phyloP scores from a whole-genome alignment of 495 filamentous ascomycete species.

The Hypoxylon trugodes region DNA sequence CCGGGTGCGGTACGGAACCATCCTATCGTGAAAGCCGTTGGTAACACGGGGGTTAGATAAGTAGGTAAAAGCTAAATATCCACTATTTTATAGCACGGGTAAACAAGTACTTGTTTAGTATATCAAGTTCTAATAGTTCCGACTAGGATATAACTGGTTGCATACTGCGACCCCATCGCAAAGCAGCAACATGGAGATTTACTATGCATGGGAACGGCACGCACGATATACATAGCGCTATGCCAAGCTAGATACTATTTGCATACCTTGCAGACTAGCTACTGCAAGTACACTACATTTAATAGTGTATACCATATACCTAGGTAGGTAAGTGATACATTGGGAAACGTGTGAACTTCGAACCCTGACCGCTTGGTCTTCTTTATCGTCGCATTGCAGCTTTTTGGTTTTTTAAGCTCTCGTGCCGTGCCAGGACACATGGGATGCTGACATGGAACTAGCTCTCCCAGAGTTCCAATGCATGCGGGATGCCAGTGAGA shows the following conservation, averaged over 20 bases:
- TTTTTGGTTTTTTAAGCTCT: slow-evolving; percentile 27
- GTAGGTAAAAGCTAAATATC: not conserved
- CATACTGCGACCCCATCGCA: slow-evolving; percentile 11
- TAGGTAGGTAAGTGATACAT: not conserved
- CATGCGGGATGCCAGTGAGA: slow-evolving; percentile 21
- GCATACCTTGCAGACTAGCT: not conserved
- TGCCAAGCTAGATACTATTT: slow-evolving; percentile 11
- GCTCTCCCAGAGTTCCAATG: slow-evolving; percentile 10
- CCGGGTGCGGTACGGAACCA: slow-evolving; percentile 18
- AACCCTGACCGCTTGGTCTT: slow-evolving; percentile 28
- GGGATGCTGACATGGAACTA: slow-evolving; percentile 20
- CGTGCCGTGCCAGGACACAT: slow-evolving; percentile 28
- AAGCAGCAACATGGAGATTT: slow-evolving; percentile 27
- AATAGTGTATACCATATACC: too few species aligned
- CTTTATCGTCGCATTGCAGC: slow-evolving; percentile 36
- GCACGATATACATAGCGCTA: slow-evolving; percentile 21
- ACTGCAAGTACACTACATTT: not conserved
- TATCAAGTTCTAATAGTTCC: slow-evolving; percentile 28
- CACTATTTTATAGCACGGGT: not conserved
- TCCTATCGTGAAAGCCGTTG: slow-evolving; percentile 29
- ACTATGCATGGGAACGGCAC: slow-evolving; percentile 34
- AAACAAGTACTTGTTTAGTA: slow-evolving; percentile 13
- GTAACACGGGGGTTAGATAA: slow-evolving; percentile 11
- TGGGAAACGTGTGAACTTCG: not conserved
- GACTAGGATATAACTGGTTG: slow-evolving; percentile 18